These are phyloP conservation scores for Brasilioporus rufonigricans DNA, from an alignment of 768 basidiomycete species.

Conservation along the genomic window DNA sequence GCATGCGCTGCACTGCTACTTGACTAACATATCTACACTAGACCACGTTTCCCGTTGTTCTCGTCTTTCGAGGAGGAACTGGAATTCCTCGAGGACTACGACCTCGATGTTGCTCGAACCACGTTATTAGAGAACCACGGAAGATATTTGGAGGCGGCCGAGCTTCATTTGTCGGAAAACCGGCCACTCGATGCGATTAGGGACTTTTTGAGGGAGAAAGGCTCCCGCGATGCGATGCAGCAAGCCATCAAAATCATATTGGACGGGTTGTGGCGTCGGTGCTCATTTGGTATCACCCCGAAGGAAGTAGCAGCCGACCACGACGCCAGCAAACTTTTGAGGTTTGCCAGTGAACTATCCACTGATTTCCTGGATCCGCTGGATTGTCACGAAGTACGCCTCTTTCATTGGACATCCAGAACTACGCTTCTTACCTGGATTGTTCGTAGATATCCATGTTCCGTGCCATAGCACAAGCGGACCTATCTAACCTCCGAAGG, in stretches of 20 bases:
- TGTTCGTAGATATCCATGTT: too few species aligned
- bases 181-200: conserved; percentile 46
- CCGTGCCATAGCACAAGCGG: conserved; percentile 28
- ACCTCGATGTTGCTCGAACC: too few species aligned
- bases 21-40: too few species aligned
- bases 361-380: conserved; percentile 2
- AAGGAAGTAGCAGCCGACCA: neutral
- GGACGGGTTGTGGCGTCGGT: conserved; percentile 43
- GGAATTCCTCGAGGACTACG: too few species aligned
- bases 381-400: conserved; percentile 13
- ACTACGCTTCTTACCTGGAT: neutral
- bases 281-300: too few species aligned
- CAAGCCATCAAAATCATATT: conserved; percentile 41
- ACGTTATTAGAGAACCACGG: too few species aligned
- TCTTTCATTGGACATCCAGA: neutral
- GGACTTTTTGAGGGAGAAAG: conserved; percentile 38
- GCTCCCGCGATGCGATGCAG: conserved; percentile 25
- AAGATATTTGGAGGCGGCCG: too few species aligned
- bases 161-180: too few species aligned
- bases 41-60: too few species aligned
- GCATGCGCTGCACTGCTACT: too few species aligned
- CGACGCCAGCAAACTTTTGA: conserved; percentile 22
- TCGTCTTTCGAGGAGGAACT: too few species aligned
- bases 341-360: conserved; percentile 18
- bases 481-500: conserved; percentile 26